Conservation (phyloP, 108 stramenopile species). For the Skeletonema menzelii region DNA sequence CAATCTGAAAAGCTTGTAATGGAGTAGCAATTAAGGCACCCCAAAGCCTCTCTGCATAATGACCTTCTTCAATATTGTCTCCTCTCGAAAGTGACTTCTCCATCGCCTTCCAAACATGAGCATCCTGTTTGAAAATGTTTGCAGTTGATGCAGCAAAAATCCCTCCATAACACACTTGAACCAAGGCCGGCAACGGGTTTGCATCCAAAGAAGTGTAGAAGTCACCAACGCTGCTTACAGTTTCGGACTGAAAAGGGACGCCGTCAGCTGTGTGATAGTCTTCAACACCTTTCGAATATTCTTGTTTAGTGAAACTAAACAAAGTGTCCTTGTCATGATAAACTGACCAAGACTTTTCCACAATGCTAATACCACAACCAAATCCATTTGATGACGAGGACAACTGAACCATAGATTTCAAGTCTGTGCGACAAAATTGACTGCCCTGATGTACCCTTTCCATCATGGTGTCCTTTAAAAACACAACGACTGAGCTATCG, state of each 20-base stretch:
- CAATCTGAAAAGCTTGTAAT: slow-evolving; percentile 15
- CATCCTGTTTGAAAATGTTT: slow-evolving; percentile 1
- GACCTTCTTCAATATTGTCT: slow-evolving; percentile 57
- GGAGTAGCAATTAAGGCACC: slow-evolving; percentile 31
- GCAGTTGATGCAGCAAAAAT: slow-evolving; percentile 13
- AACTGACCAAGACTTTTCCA: slow-evolving; percentile 1
- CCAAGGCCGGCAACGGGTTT: slow-evolving; percentile 1
- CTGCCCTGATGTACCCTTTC: slow-evolving; percentile 20
- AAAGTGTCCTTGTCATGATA: slow-evolving; percentile 16
- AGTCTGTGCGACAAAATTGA: slow-evolving; percentile 7
- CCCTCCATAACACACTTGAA: slow-evolving; percentile 45
- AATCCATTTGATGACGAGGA: slow-evolving; percentile 20
- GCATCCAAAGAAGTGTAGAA: slow-evolving; percentile 29
- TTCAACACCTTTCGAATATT: too few species aligned
- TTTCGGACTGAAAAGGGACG: slow-evolving; percentile 30
- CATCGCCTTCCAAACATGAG: slow-evolving; percentile 17
- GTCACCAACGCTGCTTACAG: slow-evolving; percentile 28
- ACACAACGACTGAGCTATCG: slow-evolving; percentile 32
- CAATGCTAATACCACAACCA: slow-evolving; percentile 15
- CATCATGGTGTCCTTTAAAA: slow-evolving; percentile 27
- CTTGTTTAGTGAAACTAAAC: too few species aligned
- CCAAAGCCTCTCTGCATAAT: slow-evolving; percentile 53
- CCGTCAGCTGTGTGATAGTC: slow-evolving; percentile 8
- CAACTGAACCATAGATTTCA: neutral
- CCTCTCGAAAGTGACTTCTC: slow-evolving; percentile 18